Evolutionary conservation across 2,329 filamentous ascomycete genomes (phyloP).

Genomic region (Clonostachys sp.): DNA sequence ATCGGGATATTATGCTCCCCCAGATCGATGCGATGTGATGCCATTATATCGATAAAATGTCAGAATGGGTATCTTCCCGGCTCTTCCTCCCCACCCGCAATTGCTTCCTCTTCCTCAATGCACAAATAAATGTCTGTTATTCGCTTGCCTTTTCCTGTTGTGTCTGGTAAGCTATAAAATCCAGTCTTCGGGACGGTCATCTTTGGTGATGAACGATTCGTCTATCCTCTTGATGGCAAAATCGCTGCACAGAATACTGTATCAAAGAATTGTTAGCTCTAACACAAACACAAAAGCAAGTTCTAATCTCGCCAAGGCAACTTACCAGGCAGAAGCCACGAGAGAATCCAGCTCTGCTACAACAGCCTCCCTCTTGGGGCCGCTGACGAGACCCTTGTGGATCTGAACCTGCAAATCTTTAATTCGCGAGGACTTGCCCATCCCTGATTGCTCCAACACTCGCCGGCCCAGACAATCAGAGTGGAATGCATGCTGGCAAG

Average conservation of each 20-base stretch:
- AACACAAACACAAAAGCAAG: neutral
- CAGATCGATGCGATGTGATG: no score
- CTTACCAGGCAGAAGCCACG: slow-evolving; percentile 83
- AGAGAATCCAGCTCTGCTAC: slow-evolving; percentile 88
- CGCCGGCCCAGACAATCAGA: slow-evolving; percentile 86
- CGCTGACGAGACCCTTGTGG: slow-evolving; percentile 66
- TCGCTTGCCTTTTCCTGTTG: neutral
- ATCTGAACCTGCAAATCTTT: slow-evolving; percentile 82
- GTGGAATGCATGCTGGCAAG: slow-evolving; percentile 97
- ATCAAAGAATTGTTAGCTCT: slow-evolving; percentile 12
- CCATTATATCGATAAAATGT: no score
- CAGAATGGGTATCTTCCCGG: no score
- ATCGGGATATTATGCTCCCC: no score
- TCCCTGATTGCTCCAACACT: slow-evolving; percentile 76
- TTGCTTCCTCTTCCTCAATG: neutral
- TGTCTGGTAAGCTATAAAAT: slow-evolving; percentile 42
- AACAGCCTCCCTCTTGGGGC: slow-evolving; percentile 72
- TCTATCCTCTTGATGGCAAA: slow-evolving; percentile 92
- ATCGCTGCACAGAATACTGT: slow-evolving; percentile 87
- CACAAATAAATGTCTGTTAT: neutral
- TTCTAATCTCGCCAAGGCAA: slow-evolving; percentile 2
- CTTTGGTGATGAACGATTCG: slow-evolving; percentile 77
- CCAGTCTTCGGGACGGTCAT: slow-evolving; percentile 80
- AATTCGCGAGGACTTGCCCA: slow-evolving; percentile 74
- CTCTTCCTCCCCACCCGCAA: no score